Evolutionary conservation across 441 rosid species (phyloP), one percentile per base, ranked within the genome.

Genomic region (Gossypium davidsonii): DNA sequence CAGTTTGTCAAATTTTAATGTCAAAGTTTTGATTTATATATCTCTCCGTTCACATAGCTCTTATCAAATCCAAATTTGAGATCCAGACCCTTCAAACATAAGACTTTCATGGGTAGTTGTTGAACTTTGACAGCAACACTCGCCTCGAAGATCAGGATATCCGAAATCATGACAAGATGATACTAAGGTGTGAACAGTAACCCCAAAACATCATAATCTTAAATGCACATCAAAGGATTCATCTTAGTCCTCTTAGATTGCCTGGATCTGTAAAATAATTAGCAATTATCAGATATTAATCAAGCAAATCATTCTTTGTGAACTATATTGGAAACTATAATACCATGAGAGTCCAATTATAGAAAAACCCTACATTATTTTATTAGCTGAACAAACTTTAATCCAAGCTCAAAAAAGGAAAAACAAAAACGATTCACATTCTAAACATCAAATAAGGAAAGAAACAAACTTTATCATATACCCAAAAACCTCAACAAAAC

Each of bases 201-300:
- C 61, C 72, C 14, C 12, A 52, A 28, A 63, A 48, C 15, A 53
- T 57, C 59, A 52, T 63, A 48, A 59, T 11, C 71, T 49, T 57
- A 17, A 56, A 71, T 34, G 17, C 64, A 51, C 23, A 65, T 64
- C 71, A 9, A 17, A 75, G 42, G 70, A 59, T 64, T 60, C 31
- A 62, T 48, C 62, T 78, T 37, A 52, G 12, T 53, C 9, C 64
- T 64, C 55, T 6, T n/a, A n/a, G 49, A 79, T 72, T 80, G 66
- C 57, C 78, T 66, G 75, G 82, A 83, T 86, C 89, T 82, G 86
- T 20, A 78, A 67, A 59, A 76, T 6, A 46, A 39, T 71, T 1
- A 18, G 46, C 4, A 68, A 53, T 1, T 4, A 70, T 65, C 9
- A 73, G 15, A 56, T 49, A 3, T 61, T 15, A 73, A 15, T 37